Evolutionary conservation across 768 basidiomycete genomes (phyloP), one percentile per base, ranked within the genome.

Genomic region (Pisolithus tinctorius): DNA sequence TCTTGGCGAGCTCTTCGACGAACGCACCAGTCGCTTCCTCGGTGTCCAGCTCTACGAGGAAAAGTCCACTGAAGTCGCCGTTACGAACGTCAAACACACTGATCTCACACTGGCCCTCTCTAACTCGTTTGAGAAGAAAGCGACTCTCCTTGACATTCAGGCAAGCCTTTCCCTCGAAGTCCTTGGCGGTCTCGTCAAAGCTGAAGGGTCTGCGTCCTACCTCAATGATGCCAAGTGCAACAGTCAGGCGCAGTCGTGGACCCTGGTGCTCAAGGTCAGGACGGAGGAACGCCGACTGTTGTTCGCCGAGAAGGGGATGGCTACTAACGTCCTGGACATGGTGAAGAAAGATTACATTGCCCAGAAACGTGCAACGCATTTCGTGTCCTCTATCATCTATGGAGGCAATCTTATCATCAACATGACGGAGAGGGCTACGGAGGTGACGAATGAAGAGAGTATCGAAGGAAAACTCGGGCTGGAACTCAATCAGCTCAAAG

Each of bases 381-480:
- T 50, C 29, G 49, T 50, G 2, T 50, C 49, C 0, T 9, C 40
- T 4, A 31, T 50, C 41, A 23, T 36, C n/a, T 50, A 43, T 13
- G 49, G 49, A 3, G 49, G 49, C 3, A 44, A 44, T 29, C 14
- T 50, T 14, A 17, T 50, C 25, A 42, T 43, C 26, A n/a, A 50
- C 38, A 45, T 58, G n/a, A 58, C 53, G 43, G 55, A 56, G 26
- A 50, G 58, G 17, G 51, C 55, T 23, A 50, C 23, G 7, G 48
- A 49, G 13, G 51, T 53, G 16, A 47, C 49, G 1, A 52, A 60
- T 27, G 53, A 55, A 7, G 55, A 58, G 4, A 49, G 49, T 30
- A 50, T 60, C 37, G 57, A 58, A 40, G 42, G 26, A 14, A 56
- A 54, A 20, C 37, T 62, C 30, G n/a, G n/a, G n/a, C n/a, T n/a